These are phyloP conservation scores for Fusarium palustre DNA, from an alignment of 2,329 filamentous ascomycete genomes.

Conservation along the genomic window DNA sequence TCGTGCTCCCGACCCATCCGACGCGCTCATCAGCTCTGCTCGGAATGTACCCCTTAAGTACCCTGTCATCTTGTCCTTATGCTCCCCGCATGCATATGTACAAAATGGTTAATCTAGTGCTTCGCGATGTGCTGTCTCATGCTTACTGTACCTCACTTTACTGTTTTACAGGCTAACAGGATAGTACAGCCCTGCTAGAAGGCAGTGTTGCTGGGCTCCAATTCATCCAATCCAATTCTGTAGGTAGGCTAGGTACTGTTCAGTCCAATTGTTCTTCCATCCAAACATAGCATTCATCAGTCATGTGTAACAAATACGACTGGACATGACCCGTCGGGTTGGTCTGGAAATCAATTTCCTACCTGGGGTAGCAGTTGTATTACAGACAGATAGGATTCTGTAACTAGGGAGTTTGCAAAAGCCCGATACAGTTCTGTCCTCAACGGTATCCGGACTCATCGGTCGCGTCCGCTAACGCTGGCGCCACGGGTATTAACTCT, in stretches of 20 bases:
- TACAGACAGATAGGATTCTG: background rate
- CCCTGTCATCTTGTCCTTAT: slow-evolving; percentile 10
- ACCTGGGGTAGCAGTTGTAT: background rate
- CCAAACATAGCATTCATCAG: background rate
- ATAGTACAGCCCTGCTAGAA: slow-evolving; percentile 9
- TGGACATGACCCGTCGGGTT: background rate
- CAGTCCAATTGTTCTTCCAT: background rate
- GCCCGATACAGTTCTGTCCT: background rate
- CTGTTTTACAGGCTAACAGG: background rate
- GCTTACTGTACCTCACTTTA: slow-evolving; percentile 1
- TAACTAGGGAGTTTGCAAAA: background rate
- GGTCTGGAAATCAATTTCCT: slow-evolving; percentile 4
- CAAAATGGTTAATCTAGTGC: slow-evolving; percentile 14
- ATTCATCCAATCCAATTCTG: background rate
- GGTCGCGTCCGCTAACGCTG: slow-evolving; percentile 18
- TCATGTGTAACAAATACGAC: background rate
- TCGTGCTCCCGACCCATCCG: slow-evolving; percentile 45
- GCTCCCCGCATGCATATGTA: background rate
- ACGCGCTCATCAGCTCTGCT: slow-evolving; percentile 29
- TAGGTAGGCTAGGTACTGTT: background rate
- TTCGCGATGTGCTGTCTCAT: slow-evolving; percentile 4
- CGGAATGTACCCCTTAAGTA: slow-evolving; percentile 40
- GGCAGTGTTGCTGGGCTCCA: background rate
- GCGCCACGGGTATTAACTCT: slow-evolving; percentile 22
- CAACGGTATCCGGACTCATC: slow-evolving; percentile 16